These are phyloP conservation scores for Picea mariana DNA, from an alignment of 83 land plant genomes.

Conservation along the genomic window DNA sequence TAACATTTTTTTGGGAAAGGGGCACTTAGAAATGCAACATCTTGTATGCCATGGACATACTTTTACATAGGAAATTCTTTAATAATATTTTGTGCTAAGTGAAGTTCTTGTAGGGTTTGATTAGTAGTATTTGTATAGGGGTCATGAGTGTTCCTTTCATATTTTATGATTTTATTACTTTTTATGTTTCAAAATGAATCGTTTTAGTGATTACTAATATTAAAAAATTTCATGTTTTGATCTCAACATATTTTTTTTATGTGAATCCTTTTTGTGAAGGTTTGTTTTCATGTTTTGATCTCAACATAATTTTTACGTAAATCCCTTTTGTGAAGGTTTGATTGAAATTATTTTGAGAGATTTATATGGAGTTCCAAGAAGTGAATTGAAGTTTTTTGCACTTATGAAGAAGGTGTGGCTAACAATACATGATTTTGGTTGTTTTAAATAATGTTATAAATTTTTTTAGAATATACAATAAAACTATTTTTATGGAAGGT, in stretches of 20 bases:
- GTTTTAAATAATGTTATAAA: background rate
- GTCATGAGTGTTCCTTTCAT: background rate
- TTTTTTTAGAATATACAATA: background rate
- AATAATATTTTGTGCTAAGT: background rate
- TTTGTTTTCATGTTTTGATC: too few relatives aligned
- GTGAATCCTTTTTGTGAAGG: too few relatives aligned
- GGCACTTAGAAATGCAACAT: too few relatives aligned
- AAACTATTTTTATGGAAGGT: background rate
- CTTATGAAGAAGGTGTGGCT: constrained; percentile 84
- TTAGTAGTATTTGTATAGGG: background rate
- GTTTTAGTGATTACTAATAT: background rate
- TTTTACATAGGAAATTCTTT: background rate
- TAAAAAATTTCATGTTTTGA: background rate
- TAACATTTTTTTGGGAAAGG: too few relatives aligned
- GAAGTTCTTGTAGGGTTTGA: background rate
- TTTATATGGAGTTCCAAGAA: constrained; percentile 87
- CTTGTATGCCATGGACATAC: background rate
- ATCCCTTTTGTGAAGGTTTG: background rate
- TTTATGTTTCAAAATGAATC: background rate
- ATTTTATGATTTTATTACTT: background rate
- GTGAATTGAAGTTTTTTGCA: constrained; percentile 79
- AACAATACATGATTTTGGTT: background rate
- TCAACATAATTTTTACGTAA: background rate
- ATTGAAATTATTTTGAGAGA: constrained; percentile 41
- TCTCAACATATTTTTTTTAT: too few relatives aligned